Percentiles rank a stretch among this genome's conserved stretches.
Conservation (phyloP, 768 basidiomycete species). For the Phylloporus scabripes region DNA sequence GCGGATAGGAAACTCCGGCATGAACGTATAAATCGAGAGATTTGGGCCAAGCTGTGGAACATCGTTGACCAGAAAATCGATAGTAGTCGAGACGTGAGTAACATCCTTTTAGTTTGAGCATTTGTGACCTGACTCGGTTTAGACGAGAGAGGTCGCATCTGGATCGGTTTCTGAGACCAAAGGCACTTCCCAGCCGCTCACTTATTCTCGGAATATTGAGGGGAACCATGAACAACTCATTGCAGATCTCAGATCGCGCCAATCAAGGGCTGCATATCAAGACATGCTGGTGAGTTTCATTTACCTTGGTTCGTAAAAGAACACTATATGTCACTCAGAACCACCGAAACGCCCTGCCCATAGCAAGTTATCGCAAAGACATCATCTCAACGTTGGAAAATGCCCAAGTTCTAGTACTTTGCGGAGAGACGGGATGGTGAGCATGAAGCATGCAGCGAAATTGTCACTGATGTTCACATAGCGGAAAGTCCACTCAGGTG, state of each 20-base stretch:
- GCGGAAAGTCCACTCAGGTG: slow-evolving; percentile 96
- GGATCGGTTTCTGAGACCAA: slow-evolving; percentile 21
- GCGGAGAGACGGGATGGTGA: slow-evolving; percentile 74
- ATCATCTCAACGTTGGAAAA: slow-evolving; percentile 66
- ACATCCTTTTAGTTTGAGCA: not conserved
- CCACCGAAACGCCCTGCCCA: slow-evolving; percentile 77
- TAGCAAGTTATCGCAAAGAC: slow-evolving; percentile 71
- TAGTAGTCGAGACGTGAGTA: slow-evolving; percentile 37
- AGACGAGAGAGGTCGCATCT: slow-evolving; percentile 14
- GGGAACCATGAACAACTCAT: slow-evolving; percentile 47
- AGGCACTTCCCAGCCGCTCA: slow-evolving; percentile 6
- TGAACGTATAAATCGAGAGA: slow-evolving; percentile 55
- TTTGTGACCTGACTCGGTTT: slow-evolving; percentile 1
- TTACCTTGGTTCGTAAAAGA: not conserved
- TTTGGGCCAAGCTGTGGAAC: slow-evolving; percentile 64
- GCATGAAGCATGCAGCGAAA: slow-evolving; percentile 35
- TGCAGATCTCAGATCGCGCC: slow-evolving; percentile 55
- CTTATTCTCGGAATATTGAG: slow-evolving; percentile 8
- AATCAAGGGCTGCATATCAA: slow-evolving; percentile 63
- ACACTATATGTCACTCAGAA: slow-evolving; percentile 35
- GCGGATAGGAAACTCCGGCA: slow-evolving; percentile 51
- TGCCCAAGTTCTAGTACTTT: slow-evolving; percentile 84
- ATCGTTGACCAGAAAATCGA: slow-evolving; percentile 63
- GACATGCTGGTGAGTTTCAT: slow-evolving; percentile 72
- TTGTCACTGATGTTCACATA: slow-evolving; percentile 26